These are phyloP conservation scores for Rhizophagus sp. DNA, from an alignment of 192 early-diverging fungal genomes.

Conservation along the genomic window DNA sequence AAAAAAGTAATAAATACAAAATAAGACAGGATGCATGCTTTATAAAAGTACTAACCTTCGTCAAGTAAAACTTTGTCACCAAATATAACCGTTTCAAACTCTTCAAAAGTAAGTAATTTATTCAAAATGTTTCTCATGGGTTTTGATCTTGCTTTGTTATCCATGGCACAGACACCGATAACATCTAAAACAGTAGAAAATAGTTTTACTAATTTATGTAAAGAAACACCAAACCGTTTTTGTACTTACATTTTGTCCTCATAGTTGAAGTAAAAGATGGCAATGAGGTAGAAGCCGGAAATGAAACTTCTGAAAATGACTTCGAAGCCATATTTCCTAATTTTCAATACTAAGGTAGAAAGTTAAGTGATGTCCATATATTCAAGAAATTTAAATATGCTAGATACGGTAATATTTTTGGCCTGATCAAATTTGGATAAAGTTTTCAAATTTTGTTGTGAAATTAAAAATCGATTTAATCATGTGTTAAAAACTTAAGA, in stretches of 20 bases:
- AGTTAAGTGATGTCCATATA: too few relatives aligned
- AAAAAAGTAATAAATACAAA: too few relatives aligned
- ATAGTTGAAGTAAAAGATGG: background rate
- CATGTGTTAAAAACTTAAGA: too few relatives aligned
- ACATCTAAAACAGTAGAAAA: slow-evolving; percentile 44
- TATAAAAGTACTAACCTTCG: slow-evolving; percentile 60
- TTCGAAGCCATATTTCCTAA: background rate
- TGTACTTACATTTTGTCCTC: background rate
- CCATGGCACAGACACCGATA: slow-evolving; percentile 90
- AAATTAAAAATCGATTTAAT: too few relatives aligned
- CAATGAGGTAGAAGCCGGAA: background rate
- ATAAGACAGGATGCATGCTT: background rate
- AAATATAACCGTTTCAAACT: slow-evolving; percentile 87
- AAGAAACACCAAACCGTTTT: background rate
- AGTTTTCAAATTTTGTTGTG: too few relatives aligned
- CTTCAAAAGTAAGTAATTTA: slow-evolving; percentile 59
- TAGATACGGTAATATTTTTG: too few relatives aligned
- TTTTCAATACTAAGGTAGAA: background rate
- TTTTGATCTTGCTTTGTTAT: slow-evolving; percentile 91
- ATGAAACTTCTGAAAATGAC: background rate
- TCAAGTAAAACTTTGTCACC: slow-evolving; percentile 97
- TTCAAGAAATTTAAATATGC: too few relatives aligned
- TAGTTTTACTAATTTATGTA: background rate
- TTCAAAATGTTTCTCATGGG: slow-evolving; percentile 95
- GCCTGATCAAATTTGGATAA: too few relatives aligned